Percentiles rank a stretch among this genome's conserved stretches.
Conservation (phyloP, 1,139 yeast genomes). For the Kodamaea plutei region DNA sequence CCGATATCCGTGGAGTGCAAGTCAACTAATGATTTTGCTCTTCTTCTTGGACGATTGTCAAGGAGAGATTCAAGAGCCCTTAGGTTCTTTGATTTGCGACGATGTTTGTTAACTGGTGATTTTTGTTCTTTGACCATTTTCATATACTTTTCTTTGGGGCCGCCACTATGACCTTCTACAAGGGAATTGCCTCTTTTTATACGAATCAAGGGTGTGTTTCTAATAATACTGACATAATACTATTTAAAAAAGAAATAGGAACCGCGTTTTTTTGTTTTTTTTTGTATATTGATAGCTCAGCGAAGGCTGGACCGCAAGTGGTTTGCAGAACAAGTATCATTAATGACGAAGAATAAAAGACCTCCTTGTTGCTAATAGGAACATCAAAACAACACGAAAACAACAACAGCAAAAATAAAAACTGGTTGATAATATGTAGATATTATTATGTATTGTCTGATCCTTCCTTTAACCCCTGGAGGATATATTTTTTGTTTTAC, state of each 20-base stretch:
- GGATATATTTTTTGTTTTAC: no score
- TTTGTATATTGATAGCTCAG: no score
- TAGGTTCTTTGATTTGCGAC: slow-evolving; percentile 13
- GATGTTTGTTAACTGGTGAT: background rate
- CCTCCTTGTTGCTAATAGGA: background rate
- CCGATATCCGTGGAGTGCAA: background rate
- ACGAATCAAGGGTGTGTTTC: slow-evolving; percentile 1
- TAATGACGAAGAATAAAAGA: background rate
- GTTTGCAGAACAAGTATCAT: background rate
- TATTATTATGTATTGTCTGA: no score
- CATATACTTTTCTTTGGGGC: no score
- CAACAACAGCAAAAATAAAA: no score
- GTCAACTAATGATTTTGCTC: slow-evolving; percentile 1
- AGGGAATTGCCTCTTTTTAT: background rate
- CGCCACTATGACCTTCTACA: no score
- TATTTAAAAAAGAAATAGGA: background rate
- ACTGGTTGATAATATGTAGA: no score
- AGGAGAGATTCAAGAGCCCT: slow-evolving; percentile 5
- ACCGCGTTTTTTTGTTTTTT: background rate
- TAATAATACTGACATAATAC: background rate
- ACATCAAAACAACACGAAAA: background rate
- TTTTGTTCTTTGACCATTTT: no score
- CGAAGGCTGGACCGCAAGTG: slow-evolving; percentile 1
- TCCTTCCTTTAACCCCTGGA: no score
- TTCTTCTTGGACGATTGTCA: background rate